Base-by-base conservation (phyloP, 805 yeast species). In the Candida maesae region DNA sequence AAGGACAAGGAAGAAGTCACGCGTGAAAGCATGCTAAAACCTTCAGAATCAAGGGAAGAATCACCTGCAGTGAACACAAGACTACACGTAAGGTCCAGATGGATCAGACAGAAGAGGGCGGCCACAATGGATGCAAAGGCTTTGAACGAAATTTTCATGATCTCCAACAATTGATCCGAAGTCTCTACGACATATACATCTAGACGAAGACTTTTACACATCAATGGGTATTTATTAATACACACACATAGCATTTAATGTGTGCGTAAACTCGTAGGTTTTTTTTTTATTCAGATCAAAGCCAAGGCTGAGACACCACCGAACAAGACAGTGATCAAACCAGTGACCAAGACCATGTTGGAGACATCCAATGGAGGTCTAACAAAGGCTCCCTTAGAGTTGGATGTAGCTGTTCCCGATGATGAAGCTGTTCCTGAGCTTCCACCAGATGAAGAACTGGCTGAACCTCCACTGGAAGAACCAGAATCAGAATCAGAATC, bases 111-210 rank as follows among this genome's bases (percentile, higher is more conserved):
- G 61, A 91, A 91, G 60, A 75, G 93, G 54, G 93, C 95, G 10
- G 91, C 97, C 2, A 88, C 90, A 0, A 77, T 84, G 80, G 98
- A 91, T 59, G 74, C 84, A 3, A 81, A 87, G 60, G 89, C 96
- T 12, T 71, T 91, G 47, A 88, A 86, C 52, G 98, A 91, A 64
- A 91, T 91, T 43, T 86, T 91, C 59, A 91, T 91, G 97, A 77
- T 89, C 35, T 69, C 83, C 20, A 74, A 70, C 47, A 68, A 60
- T 12, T 28, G 12, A 26, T 9, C 24, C 18, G 10, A 14, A n/a
- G n/a, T n/a, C n/a, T n/a, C n/a, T n/a, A n/a, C n/a, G n/a, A n/a
- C n/a, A n/a, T n/a, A n/a, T n/a, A n/a, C n/a, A n/a, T n/a, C n/a
- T n/a, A n/a, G n/a, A n/a, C n/a, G n/a, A n/a, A n/a, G n/a, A n/a